These are phyloP conservation scores for Flaveria floridana DNA, from an alignment of 140 eudicot genomes.

Conservation along the genomic window DNA sequence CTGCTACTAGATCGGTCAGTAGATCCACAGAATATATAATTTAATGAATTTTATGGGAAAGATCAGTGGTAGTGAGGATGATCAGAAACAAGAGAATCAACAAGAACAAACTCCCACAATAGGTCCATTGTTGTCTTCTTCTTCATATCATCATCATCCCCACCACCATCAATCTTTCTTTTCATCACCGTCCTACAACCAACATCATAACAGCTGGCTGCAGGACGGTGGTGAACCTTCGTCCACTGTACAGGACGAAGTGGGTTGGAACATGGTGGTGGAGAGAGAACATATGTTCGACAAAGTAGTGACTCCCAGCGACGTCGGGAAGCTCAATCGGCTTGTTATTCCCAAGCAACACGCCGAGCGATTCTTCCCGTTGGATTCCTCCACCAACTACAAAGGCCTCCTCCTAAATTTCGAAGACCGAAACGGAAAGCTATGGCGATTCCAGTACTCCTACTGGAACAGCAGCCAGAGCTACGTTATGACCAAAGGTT, in stretches of 20 bases:
- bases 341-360: constrained; percentile 84
- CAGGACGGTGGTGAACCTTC: constrained; percentile 21
- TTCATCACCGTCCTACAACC: constrained; percentile 20
- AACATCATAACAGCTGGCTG: constrained; percentile 6
- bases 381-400: constrained; percentile 62
- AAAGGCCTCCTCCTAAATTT: constrained; percentile 67
- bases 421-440: constrained; percentile 70
- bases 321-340: constrained; percentile 88
- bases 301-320: constrained; percentile 86
- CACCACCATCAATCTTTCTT: constrained; percentile 23
- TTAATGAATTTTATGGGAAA: constrained; percentile 28
- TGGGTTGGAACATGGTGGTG: constrained; percentile 24
- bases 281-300: constrained; percentile 84
- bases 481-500: constrained; percentile 90
- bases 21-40: not conserved
- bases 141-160: constrained; percentile 28
- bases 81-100: constrained; percentile 2
- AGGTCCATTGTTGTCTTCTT: constrained; percentile 23
- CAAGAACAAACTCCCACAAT: constrained; percentile 21
- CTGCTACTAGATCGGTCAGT: not conserved
- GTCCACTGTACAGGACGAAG: not conserved
- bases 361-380: constrained; percentile 81
- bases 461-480: constrained; percentile 95
- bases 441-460: constrained; percentile 78
- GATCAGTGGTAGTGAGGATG: constrained; percentile 18